These are phyloP conservation scores for Stagonosporopsis vannaccii DNA, from an alignment of 2,329 filamentous ascomycete species.

Conservation along the genomic window DNA sequence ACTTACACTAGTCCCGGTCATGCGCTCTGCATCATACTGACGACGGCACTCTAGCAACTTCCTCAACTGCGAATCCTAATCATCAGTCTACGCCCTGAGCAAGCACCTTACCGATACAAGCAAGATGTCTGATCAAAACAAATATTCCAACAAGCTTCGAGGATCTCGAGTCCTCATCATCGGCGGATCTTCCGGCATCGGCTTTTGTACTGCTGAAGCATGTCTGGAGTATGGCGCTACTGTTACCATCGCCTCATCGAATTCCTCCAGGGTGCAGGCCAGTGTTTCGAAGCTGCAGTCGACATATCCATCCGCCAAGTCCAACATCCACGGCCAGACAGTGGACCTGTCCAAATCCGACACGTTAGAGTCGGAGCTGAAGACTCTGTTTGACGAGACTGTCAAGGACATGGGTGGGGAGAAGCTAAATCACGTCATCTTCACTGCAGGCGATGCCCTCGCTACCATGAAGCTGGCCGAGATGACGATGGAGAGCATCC, in stretches of 20 bases:
- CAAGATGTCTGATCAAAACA: slow-evolving; percentile 49
- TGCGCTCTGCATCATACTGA: slow-evolving; percentile 13
- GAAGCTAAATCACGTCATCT: slow-evolving; percentile 64
- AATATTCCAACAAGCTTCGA: slow-evolving; percentile 59
- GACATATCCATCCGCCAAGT: slow-evolving; percentile 53
- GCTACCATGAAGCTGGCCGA: slow-evolving; percentile 52
- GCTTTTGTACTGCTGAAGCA: slow-evolving; percentile 66
- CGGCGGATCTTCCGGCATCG: slow-evolving; percentile 70
- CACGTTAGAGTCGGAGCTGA: slow-evolving; percentile 58
- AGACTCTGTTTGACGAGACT: slow-evolving; percentile 53
- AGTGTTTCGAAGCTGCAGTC: slow-evolving; percentile 56
- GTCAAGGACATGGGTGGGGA: slow-evolving; percentile 36
- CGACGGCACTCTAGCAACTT: neutral
- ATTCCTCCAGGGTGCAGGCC: slow-evolving; percentile 55
- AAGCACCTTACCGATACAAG: neutral
- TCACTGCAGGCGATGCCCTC: slow-evolving; percentile 62
- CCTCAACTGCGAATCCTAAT: neutral
- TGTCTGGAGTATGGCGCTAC: slow-evolving; percentile 61
- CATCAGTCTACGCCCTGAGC: neutral
- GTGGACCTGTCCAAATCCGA: slow-evolving; percentile 58
- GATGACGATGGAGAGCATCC: slow-evolving; percentile 51
- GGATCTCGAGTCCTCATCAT: slow-evolving; percentile 64
- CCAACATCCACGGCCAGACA: slow-evolving; percentile 53
- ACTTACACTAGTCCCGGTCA: neutral
- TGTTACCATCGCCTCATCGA: slow-evolving; percentile 69